phyloP scores from a whole-genome alignment of 805 yeast species.

The Citeromyces matritensis region DNA sequence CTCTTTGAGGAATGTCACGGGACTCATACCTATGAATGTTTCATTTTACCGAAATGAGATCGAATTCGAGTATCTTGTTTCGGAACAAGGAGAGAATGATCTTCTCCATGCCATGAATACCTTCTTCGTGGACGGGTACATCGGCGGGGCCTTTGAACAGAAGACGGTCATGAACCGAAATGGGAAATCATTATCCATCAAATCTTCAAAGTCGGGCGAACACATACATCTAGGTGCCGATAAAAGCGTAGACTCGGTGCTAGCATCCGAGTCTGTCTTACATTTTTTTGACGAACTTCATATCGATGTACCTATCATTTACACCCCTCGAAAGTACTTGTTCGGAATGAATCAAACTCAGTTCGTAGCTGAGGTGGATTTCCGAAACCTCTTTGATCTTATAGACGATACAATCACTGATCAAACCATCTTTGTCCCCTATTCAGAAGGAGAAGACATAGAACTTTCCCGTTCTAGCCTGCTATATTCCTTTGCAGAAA shows the following conservation, averaged over 20 bases:
- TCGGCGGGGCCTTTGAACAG: too few relatives aligned
- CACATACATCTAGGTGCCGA: too few relatives aligned
- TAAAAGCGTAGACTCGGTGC: slow-evolving; percentile 24
- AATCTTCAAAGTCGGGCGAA: too few relatives aligned
- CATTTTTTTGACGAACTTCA: slow-evolving; percentile 26
- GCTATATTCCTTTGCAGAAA: slow-evolving; percentile 52
- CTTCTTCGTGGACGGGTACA: too few relatives aligned
- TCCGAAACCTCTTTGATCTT: slow-evolving; percentile 38
- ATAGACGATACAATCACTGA: slow-evolving; percentile 34
- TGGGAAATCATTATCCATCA: too few relatives aligned
- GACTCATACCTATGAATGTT: slow-evolving; percentile 31
- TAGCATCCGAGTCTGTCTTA: slow-evolving; percentile 30
- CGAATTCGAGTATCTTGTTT: slow-evolving; percentile 26
- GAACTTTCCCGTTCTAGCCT: slow-evolving; percentile 12
- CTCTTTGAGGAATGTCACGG: slow-evolving; percentile 19
- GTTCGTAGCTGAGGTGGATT: slow-evolving; percentile 56
- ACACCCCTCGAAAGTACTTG: slow-evolving; percentile 42
- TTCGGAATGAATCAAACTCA: slow-evolving; percentile 42
- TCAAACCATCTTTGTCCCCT: slow-evolving; percentile 42
- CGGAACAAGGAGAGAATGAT: slow-evolving; percentile 15
- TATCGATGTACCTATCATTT: slow-evolving; percentile 13
- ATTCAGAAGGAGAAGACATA: slow-evolving; percentile 8
- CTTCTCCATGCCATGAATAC: too few relatives aligned
- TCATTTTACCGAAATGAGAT: slow-evolving; percentile 21
- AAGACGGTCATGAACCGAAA: too few relatives aligned